These are phyloP conservation scores for Lentinula boryana DNA, from an alignment of 768 basidiomycete genomes.

Conservation along the genomic window DNA sequence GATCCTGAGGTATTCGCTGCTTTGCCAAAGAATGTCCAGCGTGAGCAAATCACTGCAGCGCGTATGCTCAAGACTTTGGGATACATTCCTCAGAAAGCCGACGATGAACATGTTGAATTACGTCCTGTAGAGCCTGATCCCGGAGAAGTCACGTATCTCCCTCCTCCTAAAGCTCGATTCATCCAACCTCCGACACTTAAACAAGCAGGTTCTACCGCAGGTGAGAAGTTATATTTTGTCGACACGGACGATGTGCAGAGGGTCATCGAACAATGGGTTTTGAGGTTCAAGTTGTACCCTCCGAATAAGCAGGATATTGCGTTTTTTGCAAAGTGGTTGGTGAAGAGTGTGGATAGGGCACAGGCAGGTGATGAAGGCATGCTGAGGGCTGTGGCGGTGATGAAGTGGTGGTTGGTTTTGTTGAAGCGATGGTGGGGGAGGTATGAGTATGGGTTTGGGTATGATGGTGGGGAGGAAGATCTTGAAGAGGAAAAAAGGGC, in stretches of 20 bases:
- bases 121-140: slow-evolving; percentile 43
- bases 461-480: slow-evolving; percentile 29
- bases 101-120: slow-evolving; percentile 43
- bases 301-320: slow-evolving; percentile 73
- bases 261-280: slow-evolving; percentile 74
- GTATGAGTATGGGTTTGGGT: slow-evolving; percentile 39
- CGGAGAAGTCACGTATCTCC: slow-evolving; percentile 38
- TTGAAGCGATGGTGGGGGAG: slow-evolving; percentile 58
- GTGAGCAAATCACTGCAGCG: slow-evolving; percentile 64
- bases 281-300: slow-evolving; percentile 47
- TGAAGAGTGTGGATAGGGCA: slow-evolving; percentile 56
- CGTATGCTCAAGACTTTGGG: slow-evolving; percentile 43
- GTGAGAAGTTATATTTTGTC: slow-evolving; percentile 51
- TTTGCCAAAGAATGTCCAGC: slow-evolving; percentile 62
- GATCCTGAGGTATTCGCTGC: slow-evolving; percentile 65
- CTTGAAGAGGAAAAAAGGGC: slow-evolving; percentile 25
- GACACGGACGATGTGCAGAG: slow-evolving; percentile 69
- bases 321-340: slow-evolving; percentile 67
- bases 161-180: slow-evolving; percentile 51
- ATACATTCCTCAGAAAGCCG: slow-evolving; percentile 28
- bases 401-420: slow-evolving; percentile 81
- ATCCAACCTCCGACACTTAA: slow-evolving; percentile 46
- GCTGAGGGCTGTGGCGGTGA: slow-evolving; percentile 61
- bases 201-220: slow-evolving; percentile 44
- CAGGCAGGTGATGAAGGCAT: slow-evolving; percentile 54